phyloP scores from a whole-genome alignment of 768 basidiomycete species.

The Hirschioporus abietinus region DNA sequence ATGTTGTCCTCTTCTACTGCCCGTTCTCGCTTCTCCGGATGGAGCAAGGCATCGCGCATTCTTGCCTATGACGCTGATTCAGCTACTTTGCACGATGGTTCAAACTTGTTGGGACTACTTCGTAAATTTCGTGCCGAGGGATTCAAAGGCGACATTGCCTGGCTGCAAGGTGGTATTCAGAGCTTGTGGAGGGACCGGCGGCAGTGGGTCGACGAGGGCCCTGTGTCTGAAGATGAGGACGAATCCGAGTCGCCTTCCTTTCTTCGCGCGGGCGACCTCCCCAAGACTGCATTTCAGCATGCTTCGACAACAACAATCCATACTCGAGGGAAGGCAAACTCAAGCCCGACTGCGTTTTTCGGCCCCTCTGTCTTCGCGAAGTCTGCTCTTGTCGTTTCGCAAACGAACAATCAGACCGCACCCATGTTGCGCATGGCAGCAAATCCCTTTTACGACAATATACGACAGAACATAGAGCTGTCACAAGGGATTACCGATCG shows the following conservation, averaged over 20 bases:
- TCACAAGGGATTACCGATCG: slow-evolving; percentile 64
- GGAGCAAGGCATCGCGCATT: slow-evolving; percentile 56
- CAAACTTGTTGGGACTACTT: slow-evolving; percentile 67
- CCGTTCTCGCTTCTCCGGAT: slow-evolving; percentile 53
- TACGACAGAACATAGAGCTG: slow-evolving; percentile 84
- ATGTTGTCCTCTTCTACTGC: slow-evolving; percentile 70
- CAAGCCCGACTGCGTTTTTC: slow-evolving; percentile 14
- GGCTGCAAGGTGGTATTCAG: slow-evolving; percentile 82
- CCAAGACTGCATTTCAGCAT: slow-evolving; percentile 32
- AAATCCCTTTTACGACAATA: slow-evolving; percentile 87
- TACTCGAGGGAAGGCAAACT: slow-evolving; percentile 11
- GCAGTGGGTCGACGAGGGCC: slow-evolving; percentile 46
- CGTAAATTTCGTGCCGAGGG: slow-evolving; percentile 66
- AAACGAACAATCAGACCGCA: slow-evolving; percentile 6
- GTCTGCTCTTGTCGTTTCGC: slow-evolving; percentile 8
- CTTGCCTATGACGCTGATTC: slow-evolving; percentile 87
- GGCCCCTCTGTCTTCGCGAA: slow-evolving; percentile 24
- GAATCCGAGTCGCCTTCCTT: slow-evolving; percentile 6
- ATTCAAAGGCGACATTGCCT: slow-evolving; percentile 62
- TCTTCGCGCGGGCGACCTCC: slow-evolving; percentile 23
- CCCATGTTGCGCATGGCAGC: not conserved
- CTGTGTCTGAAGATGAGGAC: slow-evolving; percentile 36
- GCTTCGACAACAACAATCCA: slow-evolving; percentile 14
- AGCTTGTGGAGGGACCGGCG: slow-evolving; percentile 52
- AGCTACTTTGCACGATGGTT: slow-evolving; percentile 47